Evolutionary conservation across 2,329 filamentous ascomycete species (phyloP).

Genomic region (Myriosclerotinia duriaeana): DNA sequence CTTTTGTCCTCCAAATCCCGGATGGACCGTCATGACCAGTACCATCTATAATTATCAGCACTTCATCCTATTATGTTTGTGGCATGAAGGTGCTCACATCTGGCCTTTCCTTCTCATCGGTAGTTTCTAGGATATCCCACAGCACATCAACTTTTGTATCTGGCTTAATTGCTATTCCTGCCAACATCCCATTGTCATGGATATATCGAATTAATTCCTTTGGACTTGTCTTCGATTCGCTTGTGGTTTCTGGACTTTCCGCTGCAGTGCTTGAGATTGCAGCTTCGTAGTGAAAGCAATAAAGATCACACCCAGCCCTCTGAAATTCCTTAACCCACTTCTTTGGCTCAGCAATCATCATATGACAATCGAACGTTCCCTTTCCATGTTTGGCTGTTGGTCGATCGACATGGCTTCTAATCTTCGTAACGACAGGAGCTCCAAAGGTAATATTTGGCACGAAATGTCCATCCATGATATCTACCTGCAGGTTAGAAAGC

Average conservation of each 20-base stretch:
- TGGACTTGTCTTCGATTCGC: constrained; percentile 73
- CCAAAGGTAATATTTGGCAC: constrained; percentile 98
- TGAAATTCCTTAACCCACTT: constrained; percentile 97
- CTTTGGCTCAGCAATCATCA: constrained; percentile 99
- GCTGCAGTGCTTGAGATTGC: constrained; percentile 80
- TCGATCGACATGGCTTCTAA: constrained; percentile 78
- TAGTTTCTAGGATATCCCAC: constrained; percentile 80
- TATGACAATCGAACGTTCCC: constrained; percentile 98
- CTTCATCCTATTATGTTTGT: not conserved
- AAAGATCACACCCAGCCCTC: constrained; percentile 92
- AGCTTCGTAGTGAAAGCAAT: constrained; percentile 99
- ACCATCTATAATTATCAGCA: constrained; percentile 70
- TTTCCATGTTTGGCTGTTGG: constrained; percentile 69
- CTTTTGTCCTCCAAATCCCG: constrained; percentile 95
- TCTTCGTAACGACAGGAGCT: constrained; percentile 90
- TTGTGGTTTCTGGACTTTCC: constrained; percentile 69
- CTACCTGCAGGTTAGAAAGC: constrained; percentile 50
- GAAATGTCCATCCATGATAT: constrained; percentile 99
- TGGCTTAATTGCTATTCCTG: constrained; percentile 94
- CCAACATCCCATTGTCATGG: constrained; percentile 81
- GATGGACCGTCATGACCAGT: constrained; percentile 96
- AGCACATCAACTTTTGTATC: constrained; percentile 87
- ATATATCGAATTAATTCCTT: constrained; percentile 87
- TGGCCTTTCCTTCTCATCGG: constrained; percentile 72
- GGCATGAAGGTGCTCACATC: constrained; percentile 66